phyloP scores from a whole-genome alignment of 1,139 yeast species.

The Scheffersomyces illinoinensis region DNA sequence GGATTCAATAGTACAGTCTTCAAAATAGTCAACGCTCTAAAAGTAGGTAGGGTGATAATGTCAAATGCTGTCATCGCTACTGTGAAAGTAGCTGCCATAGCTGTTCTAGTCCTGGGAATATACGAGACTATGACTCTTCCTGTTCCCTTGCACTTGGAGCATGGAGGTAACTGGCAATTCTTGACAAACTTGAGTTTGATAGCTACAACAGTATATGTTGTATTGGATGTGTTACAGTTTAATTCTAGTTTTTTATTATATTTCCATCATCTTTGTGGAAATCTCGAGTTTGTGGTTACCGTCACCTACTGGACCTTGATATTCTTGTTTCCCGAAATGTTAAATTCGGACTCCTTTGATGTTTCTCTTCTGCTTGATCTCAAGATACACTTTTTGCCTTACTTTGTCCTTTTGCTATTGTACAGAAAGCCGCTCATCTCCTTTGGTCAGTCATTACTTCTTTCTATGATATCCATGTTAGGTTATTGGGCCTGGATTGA shows the following conservation, averaged over 20 bases:
- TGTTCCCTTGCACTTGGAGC: conserved; percentile 17
- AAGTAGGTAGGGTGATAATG: background rate
- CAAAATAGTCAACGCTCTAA: background rate
- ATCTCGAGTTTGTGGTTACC: conserved; percentile 24
- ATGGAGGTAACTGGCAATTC: conserved; percentile 24
- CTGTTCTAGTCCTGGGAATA: conserved; percentile 11
- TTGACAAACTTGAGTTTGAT: conserved; percentile 21
- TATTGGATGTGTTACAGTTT: conserved; percentile 4
- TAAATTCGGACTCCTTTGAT: conserved; percentile 20
- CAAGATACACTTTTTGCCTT: conserved; percentile 26
- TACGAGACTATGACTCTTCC: conserved; percentile 15
- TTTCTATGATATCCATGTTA: conserved; percentile 2
- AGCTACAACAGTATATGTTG: conserved; percentile 11
- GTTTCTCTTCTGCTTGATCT: conserved; percentile 19
- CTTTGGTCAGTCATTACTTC: conserved; percentile 2
- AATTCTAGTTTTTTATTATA: conserved; percentile 1
- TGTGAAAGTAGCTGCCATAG: background rate
- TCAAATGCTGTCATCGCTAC: background rate
- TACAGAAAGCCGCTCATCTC: conserved; percentile 5
- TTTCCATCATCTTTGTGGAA: conserved; percentile 13
- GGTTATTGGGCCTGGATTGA: conserved; percentile 9
- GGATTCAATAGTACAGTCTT: background rate
- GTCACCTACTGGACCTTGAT: conserved; percentile 22
- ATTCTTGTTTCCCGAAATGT: conserved; percentile 16
- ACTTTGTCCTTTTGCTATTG: conserved; percentile 9